A percentile compares a stretch with the other conserved stretches of the same genome.
phyloP scores from a whole-genome alignment of 2,329 filamentous ascomycete genomes.

The Botrytis cinerea region DNA sequence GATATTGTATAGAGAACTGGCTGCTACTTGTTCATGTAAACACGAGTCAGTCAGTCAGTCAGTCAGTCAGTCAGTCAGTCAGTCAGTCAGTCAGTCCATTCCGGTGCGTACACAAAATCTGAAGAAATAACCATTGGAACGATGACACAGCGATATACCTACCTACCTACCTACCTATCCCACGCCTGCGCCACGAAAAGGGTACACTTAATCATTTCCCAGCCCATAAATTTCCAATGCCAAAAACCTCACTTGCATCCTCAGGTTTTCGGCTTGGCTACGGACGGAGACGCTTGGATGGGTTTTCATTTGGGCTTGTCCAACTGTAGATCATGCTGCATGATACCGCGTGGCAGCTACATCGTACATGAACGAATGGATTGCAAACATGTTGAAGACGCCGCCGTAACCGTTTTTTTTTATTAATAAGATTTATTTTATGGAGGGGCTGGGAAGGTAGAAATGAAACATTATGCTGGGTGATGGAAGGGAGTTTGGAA shows the following conservation, averaged over 20 bases:
- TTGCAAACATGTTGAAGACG: background rate
- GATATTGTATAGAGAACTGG: background rate
- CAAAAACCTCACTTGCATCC: background rate
- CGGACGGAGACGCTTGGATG: background rate
- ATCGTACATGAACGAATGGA: background rate
- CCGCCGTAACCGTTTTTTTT: background rate
- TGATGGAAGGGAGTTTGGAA: background rate
- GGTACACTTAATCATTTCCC: background rate
- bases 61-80: background rate
- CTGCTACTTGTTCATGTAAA: background rate
- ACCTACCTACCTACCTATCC: background rate
- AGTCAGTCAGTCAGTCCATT: background rate
- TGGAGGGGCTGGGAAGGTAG: background rate
- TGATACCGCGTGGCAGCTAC: conserved; percentile 8
- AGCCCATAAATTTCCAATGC: background rate
- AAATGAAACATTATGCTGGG: background rate
- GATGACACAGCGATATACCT: background rate
- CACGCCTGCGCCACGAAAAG: background rate
- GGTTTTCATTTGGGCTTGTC: background rate
- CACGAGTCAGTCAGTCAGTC: background rate
- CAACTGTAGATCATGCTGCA: conserved; percentile 4
- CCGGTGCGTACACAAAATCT: background rate
- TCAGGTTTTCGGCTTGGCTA: background rate
- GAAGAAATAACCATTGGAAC: background rate
- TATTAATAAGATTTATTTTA: background rate